Conservation (phyloP, 192 early-diverging fungal genomes). For the Dispira simplex region DNA sequence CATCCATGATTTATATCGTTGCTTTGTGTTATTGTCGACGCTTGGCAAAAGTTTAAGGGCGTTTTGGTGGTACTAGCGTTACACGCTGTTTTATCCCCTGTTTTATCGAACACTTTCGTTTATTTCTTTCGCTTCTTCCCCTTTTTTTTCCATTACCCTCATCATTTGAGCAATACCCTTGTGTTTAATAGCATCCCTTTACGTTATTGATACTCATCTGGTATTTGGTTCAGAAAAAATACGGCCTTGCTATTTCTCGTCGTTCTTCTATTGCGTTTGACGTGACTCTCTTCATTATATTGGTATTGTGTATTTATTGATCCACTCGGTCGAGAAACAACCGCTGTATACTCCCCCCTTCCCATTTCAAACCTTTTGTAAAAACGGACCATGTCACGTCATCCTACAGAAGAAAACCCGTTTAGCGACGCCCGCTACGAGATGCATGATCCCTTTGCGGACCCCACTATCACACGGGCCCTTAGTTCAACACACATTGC, state of each 20-base stretch:
- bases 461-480: conserved; percentile 14
- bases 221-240: not conserved
- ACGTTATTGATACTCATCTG: too few species aligned
- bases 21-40: too few species aligned
- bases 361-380: not conserved
- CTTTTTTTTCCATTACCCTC: not conserved
- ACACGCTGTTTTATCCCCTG: not conserved
- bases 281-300: not conserved
- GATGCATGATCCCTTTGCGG: conserved; percentile 33
- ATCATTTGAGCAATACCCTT: too few species aligned
- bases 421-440: conserved; percentile 24
- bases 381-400: conserved; percentile 5
- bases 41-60: too few species aligned
- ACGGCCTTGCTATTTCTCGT: conserved; percentile 6
- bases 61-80: too few species aligned
- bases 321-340: too few species aligned
- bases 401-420: conserved; percentile 18
- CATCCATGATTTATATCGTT: too few species aligned
- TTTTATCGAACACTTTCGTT: not conserved
- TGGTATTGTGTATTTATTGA: too few species aligned
- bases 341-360: not conserved
- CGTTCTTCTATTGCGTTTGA: not conserved
- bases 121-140: not conserved
- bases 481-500: conserved; percentile 22
- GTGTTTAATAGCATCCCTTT: too few species aligned